Evolutionary conservation across 805 yeast genomes (phyloP).

Genomic region (Ogataea haglerorum): DNA sequence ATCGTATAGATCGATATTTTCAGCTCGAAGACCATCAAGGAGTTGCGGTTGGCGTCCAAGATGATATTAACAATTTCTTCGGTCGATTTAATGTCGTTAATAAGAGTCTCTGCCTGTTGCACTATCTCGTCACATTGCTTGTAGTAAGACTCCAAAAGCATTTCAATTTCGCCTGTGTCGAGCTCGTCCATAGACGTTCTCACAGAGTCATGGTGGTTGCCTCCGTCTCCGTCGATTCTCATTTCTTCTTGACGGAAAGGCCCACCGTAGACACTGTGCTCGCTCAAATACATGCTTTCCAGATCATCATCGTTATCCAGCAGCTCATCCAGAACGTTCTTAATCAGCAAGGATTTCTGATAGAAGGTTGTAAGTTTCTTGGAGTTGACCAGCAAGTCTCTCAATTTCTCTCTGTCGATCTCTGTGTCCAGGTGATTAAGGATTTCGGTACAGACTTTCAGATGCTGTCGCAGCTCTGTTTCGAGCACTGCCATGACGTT

Average conservation of each 20-base stretch:
- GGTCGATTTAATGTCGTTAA: conserved; percentile 81
- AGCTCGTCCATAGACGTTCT: conserved; percentile 12
- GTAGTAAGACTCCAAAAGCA: conserved; percentile 84
- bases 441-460: conserved; percentile 56
- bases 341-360: conserved; percentile 70
- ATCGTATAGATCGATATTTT: conserved; percentile 80
- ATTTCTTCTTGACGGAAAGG: conserved; percentile 5
- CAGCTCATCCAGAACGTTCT: conserved; percentile 79
- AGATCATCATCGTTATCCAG: conserved; percentile 85
- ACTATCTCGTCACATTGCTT: conserved; percentile 91
- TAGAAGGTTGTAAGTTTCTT: conserved; percentile 68
- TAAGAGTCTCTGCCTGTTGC: conserved; percentile 80
- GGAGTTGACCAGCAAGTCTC: conserved; percentile 69
- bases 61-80: conserved; percentile 92
- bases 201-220: neutral
- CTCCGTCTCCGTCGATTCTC: conserved; percentile 3
- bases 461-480: conserved; percentile 63
- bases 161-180: conserved; percentile 68
- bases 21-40: conserved; percentile 81
- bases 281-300: conserved; percentile 71
- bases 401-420: conserved; percentile 70
- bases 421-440: conserved; percentile 72
- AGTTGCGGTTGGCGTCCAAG: conserved; percentile 85
- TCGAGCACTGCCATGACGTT: conserved; percentile 79
- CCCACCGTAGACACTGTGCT: conserved; percentile 21